These are phyloP conservation scores for Eucalyptus fibrosa DNA, from an alignment of 345 rosid species.

Conservation along the genomic window DNA sequence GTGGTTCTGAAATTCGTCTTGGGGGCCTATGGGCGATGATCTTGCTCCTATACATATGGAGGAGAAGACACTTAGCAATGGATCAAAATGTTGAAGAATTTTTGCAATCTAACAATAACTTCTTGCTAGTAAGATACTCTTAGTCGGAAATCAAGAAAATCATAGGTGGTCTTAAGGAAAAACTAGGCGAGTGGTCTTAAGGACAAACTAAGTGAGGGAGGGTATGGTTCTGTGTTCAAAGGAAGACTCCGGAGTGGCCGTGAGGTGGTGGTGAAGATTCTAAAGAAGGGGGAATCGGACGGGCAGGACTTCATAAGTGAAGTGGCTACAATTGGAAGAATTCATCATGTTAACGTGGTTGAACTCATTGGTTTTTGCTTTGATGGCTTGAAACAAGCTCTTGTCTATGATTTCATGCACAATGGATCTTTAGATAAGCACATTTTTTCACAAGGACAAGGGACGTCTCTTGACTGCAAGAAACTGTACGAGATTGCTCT, in stretches of 20 bases:
- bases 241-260: not conserved
- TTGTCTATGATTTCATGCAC: not conserved
- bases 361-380: not conserved
- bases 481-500: too few species aligned
- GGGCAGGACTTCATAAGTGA: not conserved
- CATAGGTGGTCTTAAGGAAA: accelerated
- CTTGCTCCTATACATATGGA: too few species aligned
- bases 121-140: not conserved
- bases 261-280: not conserved
- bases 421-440: not conserved
- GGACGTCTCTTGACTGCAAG: not conserved
- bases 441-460: not conserved
- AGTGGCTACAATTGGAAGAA: not conserved
- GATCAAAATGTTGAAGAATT: not conserved
- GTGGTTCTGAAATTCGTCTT: too few species aligned
- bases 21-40: too few species aligned
- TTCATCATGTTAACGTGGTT: not conserved
- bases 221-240: not conserved
- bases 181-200: not conserved
- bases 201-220: not conserved
- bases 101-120: not conserved
- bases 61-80: not conserved
- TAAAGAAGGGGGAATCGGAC: not conserved
- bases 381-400: not conserved
- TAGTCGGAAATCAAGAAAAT: not conserved